Conservation (phyloP, 2,329 filamentous ascomycete genomes). For the Apiospora hydei region DNA sequence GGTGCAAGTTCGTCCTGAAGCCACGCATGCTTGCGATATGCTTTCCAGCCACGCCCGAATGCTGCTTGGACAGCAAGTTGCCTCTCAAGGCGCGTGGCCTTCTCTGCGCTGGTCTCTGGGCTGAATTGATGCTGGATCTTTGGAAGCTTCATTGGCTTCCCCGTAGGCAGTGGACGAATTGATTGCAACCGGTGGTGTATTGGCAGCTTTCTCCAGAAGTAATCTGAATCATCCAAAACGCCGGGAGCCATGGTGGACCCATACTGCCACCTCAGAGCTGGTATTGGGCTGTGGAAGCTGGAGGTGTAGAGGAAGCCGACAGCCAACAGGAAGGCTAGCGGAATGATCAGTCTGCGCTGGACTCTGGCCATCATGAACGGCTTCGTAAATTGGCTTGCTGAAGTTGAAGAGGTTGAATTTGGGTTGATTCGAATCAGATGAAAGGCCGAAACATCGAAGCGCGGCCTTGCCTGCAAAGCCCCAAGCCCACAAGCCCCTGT, state of each 20-base stretch:
- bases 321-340: not conserved
- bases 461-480: too few species aligned
- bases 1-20: conserved; percentile 52
- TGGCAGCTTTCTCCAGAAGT: conserved; percentile 38
- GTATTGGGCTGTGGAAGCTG: not conserved
- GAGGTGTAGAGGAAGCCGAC: not conserved
- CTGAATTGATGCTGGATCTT: conserved; percentile 34
- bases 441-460: too few species aligned
- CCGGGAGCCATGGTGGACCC: conserved; percentile 18
- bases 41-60: conserved; percentile 43
- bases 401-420: not conserved
- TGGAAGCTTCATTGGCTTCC: conserved; percentile 33
- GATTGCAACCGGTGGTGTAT: conserved; percentile 35
- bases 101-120: conserved; percentile 31
- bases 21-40: conserved; percentile 51
- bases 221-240: conserved; percentile 33
- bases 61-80: conserved; percentile 34
- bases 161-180: conserved; percentile 34
- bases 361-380: not conserved
- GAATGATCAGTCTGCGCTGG: not conserved
- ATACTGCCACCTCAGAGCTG: not conserved
- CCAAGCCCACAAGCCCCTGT: too few species aligned
- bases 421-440: too few species aligned
- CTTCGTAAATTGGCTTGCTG: not conserved
- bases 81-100: conserved; percentile 30